phyloP scores from a whole-genome alignment of 163 green algal species.

The Scenedesmus sp. region DNA sequence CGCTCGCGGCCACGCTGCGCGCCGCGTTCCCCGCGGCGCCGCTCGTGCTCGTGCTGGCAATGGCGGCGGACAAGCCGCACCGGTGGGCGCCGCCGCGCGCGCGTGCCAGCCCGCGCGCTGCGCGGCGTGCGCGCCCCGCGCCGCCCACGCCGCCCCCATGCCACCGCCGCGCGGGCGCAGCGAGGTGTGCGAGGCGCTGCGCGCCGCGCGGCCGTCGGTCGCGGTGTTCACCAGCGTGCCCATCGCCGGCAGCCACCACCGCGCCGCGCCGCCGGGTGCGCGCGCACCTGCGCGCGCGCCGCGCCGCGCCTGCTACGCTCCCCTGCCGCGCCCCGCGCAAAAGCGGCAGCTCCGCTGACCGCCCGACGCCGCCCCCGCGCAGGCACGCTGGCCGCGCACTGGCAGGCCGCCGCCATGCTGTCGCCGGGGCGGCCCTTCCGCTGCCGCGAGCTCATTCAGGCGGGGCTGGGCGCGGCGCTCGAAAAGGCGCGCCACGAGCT shows the following conservation, averaged over 20 bases:
- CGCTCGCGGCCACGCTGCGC: constrained; percentile 66
- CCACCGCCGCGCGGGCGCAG: no score
- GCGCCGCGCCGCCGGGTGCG: constrained; percentile 62
- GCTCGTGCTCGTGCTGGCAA: constrained; percentile 80
- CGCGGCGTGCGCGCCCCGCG: no score
- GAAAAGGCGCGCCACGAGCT: constrained; percentile 56
- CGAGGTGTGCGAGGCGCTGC: constrained; percentile 63
- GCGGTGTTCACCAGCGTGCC: constrained; percentile 75
- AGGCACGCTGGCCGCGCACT: constrained; percentile 78
- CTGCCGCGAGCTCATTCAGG: constrained; percentile 69
- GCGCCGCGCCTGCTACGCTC: no score
- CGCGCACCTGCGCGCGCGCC: no score
- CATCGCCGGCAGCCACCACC: constrained; percentile 66
- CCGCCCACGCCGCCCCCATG: no score
- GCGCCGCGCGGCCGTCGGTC: constrained; percentile 50
- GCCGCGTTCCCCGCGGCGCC: constrained; percentile 70
- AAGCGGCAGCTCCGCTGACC: not conserved
- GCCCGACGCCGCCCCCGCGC: no score
- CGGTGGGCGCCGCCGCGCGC: not conserved
- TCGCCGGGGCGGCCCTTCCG: constrained; percentile 21
- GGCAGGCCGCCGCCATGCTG: constrained; percentile 75
- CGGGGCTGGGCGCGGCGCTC: constrained; percentile 69
- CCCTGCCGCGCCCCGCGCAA: not conserved
- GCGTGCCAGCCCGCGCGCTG: no score
- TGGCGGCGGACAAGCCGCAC: constrained; percentile 89